Conservation (phyloP, 73 alveolate species). For the Effrenium voratum region DNA sequence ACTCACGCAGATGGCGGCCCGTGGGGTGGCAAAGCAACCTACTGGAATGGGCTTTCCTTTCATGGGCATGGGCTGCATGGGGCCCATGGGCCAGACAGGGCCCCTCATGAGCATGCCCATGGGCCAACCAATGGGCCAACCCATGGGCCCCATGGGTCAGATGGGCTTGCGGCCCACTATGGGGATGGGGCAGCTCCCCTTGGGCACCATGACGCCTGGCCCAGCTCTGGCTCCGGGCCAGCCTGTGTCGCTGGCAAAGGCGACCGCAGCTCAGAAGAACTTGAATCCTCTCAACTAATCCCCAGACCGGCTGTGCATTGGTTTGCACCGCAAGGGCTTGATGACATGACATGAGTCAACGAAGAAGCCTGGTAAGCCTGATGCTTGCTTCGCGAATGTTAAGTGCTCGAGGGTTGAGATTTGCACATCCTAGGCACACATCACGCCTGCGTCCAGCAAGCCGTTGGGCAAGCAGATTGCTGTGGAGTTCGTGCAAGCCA, state of each 20-base stretch:
- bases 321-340: too few species aligned
- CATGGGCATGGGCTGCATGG: too few species aligned
- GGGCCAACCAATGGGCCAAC: too few species aligned
- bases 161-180: too few species aligned
- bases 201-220: too few species aligned
- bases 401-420: not conserved
- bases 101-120: too few species aligned
- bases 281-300: too few species aligned
- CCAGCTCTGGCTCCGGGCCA: not conserved
- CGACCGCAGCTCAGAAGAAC: not conserved
- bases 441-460: constrained; percentile 14
- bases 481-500: constrained; percentile 45
- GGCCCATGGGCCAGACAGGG: too few species aligned
- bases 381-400: not conserved
- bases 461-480: constrained; percentile 39
- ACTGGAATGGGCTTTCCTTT: too few species aligned
- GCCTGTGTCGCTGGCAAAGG: not conserved
- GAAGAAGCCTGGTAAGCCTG: not conserved
- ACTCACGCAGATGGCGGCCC: constrained; percentile 54
- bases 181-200: too few species aligned
- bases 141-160: too few species aligned
- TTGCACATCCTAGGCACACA: not conserved
- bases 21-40: constrained; percentile 64
- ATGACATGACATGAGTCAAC: not conserved
- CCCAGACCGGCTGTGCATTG: too few species aligned